A percentile compares a stretch with the other conserved stretches of the same genome.
Conservation (phyloP, 2,329 filamentous ascomycete species). For the Apiospora aurea region DNA sequence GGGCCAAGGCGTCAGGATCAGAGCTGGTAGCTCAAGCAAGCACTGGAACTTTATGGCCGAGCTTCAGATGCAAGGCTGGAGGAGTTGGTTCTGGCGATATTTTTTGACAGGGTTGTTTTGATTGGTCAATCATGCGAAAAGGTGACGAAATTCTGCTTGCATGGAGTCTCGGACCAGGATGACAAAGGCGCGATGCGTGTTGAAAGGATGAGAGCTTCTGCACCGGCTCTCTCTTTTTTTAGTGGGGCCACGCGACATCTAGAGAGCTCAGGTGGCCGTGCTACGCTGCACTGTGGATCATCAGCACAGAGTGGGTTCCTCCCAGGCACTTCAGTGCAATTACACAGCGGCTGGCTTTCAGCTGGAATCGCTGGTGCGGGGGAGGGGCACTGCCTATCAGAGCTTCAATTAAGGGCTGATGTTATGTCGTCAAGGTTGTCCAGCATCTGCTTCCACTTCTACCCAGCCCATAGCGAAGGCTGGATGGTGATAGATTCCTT, state of each 20-base stretch:
- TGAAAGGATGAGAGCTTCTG: conserved; percentile 7
- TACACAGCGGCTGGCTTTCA: not conserved
- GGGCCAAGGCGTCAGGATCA: not conserved
- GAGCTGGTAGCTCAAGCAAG: not conserved
- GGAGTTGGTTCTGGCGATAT: not conserved
- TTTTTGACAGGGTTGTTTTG: not conserved
- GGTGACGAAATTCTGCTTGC: not conserved
- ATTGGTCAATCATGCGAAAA: conserved; percentile 5
- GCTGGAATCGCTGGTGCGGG: not conserved
- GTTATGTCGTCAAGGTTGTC: not conserved
- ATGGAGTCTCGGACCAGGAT: not conserved
- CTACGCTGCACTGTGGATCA: not conserved
- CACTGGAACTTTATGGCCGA: not conserved
- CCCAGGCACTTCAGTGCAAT: not conserved
- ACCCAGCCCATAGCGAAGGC: too few relatives aligned
- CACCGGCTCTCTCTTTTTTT: conserved; percentile 3
- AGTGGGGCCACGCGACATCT: not conserved
- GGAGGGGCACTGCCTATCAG: conserved; percentile 15
- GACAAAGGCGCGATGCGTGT: conserved; percentile 14
- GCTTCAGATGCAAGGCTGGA: not conserved
- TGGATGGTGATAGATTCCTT: not conserved
- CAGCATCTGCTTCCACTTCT: not conserved
- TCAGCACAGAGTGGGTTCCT: not conserved
- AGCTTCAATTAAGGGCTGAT: not conserved
- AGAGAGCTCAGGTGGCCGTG: not conserved